Conservation (phyloP, 2,329 filamentous ascomycete species). For the Magnaporthiopsis incrustans region DNA sequence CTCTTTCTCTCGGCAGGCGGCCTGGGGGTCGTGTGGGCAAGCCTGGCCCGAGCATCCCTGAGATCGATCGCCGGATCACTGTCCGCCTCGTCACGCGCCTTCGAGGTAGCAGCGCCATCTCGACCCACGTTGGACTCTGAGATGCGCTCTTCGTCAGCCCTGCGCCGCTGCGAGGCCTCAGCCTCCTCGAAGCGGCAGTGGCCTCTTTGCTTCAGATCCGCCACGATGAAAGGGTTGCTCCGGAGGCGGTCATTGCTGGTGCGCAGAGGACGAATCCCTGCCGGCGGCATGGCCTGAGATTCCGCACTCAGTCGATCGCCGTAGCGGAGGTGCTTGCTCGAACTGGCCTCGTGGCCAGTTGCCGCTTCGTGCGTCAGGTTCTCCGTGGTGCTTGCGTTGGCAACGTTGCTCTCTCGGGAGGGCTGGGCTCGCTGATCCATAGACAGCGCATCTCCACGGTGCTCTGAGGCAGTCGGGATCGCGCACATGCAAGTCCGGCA, state of each 20-base stretch:
- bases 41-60: constrained; percentile 1
- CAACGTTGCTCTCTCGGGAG: background rate
- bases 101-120: background rate
- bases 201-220: constrained; percentile 13
- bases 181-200: background rate
- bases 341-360: background rate
- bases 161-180: background rate
- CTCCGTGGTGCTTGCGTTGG: background rate
- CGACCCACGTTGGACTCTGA: background rate
- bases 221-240: constrained; percentile 17
- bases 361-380: background rate
- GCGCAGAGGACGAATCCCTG: background rate
- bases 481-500: constrained; percentile 38
- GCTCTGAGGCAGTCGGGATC: constrained; percentile 17
- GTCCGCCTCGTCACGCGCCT: background rate
- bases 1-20: background rate
- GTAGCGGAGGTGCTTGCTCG: background rate
- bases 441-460: constrained; percentile 15
- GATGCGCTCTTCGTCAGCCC: no score
- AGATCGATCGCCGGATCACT: background rate
- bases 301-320: background rate
- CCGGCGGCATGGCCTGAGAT: background rate
- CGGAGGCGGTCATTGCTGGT: constrained; percentile 8
- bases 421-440: background rate
- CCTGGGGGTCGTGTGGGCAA: background rate